A percentile compares a stretch with the other conserved stretches of the same genome.
phyloP scores from a whole-genome alignment of 2,329 filamentous ascomycete species.

The Cladophialophora chaetospira region DNA sequence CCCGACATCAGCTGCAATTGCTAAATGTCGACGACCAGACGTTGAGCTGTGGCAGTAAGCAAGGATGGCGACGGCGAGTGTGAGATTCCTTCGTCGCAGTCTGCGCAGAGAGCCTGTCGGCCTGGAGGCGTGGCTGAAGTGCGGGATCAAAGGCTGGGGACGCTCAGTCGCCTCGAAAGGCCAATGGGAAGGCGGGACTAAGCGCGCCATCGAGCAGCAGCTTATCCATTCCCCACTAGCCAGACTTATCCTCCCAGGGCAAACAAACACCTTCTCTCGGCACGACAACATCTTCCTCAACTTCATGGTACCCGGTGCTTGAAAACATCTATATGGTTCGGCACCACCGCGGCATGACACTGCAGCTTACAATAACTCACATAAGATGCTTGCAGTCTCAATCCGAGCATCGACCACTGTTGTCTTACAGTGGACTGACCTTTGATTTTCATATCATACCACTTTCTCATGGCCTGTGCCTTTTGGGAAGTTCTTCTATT shows the following conservation, averaged over 20 bases:
- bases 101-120: background rate
- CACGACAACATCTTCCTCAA: background rate
- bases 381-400: constrained; percentile 4
- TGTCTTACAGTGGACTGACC: constrained; percentile 3
- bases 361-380: constrained; percentile 9
- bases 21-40: background rate
- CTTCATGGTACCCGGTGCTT: background rate
- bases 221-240: too few relatives aligned
- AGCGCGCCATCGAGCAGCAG: constrained; percentile 9
- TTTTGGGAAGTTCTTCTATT: background rate
- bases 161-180: background rate
- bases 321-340: background rate
- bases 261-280: background rate
- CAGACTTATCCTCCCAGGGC: too few relatives aligned
- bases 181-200: constrained; percentile 9
- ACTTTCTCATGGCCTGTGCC: background rate
- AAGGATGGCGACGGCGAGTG: constrained; percentile 5
- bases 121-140: constrained; percentile 8
- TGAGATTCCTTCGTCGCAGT: background rate
- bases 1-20: background rate
- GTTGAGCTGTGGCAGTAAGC: background rate
- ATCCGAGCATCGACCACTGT: background rate
- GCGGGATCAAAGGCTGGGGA: background rate
- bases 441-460: constrained; percentile 11
- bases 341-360: background rate